These are phyloP conservation scores for Gossypium gossypioides DNA, from an alignment of 441 rosid species.

Conservation along the genomic window DNA sequence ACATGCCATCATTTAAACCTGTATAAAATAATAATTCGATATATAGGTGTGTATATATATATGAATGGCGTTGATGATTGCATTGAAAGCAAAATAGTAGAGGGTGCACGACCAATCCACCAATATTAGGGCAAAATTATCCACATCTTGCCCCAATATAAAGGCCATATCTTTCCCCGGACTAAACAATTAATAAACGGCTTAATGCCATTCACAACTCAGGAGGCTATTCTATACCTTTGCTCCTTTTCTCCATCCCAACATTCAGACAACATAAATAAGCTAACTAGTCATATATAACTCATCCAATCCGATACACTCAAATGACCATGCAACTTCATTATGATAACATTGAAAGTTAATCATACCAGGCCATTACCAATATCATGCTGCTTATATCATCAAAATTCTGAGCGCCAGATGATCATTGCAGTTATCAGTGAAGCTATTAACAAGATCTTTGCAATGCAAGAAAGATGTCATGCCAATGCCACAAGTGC, in stretches of 20 bases:
- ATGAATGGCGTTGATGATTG: background rate
- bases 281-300: background rate
- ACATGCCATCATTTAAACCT: background rate
- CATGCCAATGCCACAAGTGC: background rate
- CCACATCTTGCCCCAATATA: background rate
- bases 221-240: background rate
- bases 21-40: too few species aligned
- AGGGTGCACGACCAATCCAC: background rate
- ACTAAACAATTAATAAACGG: background rate
- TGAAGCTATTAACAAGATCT: background rate
- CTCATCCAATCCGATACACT: background rate
- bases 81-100: background rate
- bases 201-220: background rate
- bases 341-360: background rate
- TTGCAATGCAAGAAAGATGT: background rate
- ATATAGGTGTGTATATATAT: too few species aligned
- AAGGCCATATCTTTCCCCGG: background rate
- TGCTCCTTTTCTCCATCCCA: background rate
- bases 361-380: background rate
- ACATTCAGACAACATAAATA: background rate
- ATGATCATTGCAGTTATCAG: background rate
- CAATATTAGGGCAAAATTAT: background rate
- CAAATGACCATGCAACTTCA: background rate
- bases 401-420: background rate
- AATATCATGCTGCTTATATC: constrained; percentile 1